These are phyloP conservation scores for Margaritispora aquatica DNA, from an alignment of 495 filamentous ascomycete genomes.

Conservation along the genomic window DNA sequence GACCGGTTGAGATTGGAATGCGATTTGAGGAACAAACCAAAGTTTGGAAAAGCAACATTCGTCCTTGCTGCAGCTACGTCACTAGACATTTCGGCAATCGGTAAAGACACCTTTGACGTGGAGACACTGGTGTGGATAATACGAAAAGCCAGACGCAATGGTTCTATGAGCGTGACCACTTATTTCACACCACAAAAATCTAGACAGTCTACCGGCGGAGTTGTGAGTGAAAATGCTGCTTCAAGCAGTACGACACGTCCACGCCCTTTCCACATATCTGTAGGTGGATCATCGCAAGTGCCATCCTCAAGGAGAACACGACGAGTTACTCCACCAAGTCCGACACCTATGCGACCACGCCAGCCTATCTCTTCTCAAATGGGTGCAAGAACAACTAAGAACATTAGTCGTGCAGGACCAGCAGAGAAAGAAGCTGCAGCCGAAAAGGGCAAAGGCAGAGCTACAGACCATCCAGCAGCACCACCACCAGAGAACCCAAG, in stretches of 20 bases:
- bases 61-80: background rate
- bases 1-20: constrained; percentile 6
- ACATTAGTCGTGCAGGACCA: background rate
- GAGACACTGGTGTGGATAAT: constrained; percentile 4
- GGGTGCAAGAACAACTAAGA: constrained; percentile 4
- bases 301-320: background rate
- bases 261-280: constrained; percentile 1
- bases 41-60: background rate
- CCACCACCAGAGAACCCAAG: background rate
- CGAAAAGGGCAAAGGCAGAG: constrained; percentile 8
- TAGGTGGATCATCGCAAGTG: background rate
- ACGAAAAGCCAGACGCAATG: constrained; percentile 4
- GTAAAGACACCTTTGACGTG: background rate
- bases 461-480: background rate
- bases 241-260: background rate
- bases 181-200: constrained; percentile 1
- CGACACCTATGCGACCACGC: constrained; percentile 2
- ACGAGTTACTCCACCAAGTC: constrained; percentile 2
- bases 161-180: background rate
- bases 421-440: background rate
- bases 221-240: background rate
- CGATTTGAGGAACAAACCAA: constrained; percentile 1
- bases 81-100: background rate
- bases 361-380: background rate
- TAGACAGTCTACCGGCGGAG: background rate